Evolutionary conservation across 2,329 filamentous ascomycete species (phyloP).

Genomic region (Cladophialophora chaetospira): DNA sequence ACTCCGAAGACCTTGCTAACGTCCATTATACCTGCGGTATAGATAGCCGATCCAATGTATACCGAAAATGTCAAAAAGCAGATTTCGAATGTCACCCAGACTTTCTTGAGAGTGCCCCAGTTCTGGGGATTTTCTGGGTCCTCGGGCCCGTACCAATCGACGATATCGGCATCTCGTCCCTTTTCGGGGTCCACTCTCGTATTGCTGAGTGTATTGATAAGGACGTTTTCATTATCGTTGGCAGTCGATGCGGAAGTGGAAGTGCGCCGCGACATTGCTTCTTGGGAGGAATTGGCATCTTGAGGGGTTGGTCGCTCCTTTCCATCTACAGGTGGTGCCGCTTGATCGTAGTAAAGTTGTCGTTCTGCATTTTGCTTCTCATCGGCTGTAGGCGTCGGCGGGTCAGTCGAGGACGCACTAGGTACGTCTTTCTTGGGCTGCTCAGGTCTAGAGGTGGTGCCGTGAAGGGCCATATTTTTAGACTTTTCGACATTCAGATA

Average conservation of each 20-base stretch:
- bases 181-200: constrained; percentile 44
- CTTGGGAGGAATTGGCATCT: background rate
- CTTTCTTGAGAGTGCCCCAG: constrained; percentile 49
- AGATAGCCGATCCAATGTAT: constrained; percentile 57
- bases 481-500: constrained; percentile 54
- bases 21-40: constrained; percentile 47
- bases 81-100: constrained; percentile 51
- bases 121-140: constrained; percentile 49
- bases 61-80: constrained; percentile 54
- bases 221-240: constrained; percentile 14
- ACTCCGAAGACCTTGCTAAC: constrained; percentile 50
- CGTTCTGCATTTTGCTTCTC: background rate
- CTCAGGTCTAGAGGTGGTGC: constrained; percentile 41
- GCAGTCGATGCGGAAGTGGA: constrained; percentile 5
- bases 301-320: constrained; percentile 2
- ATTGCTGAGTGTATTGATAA: constrained; percentile 13
- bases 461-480: constrained; percentile 46
- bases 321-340: background rate
- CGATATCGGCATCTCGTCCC: constrained; percentile 52
- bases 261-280: background rate
- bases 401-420: background rate
- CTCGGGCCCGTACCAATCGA: constrained; percentile 49
- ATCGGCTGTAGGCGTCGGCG: background rate
- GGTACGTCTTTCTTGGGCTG: background rate
- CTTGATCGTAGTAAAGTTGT: background rate